Base-by-base conservation (phyloP, 2,329 filamentous ascomycete species). In the Nigrospora sphaerica region DNA sequence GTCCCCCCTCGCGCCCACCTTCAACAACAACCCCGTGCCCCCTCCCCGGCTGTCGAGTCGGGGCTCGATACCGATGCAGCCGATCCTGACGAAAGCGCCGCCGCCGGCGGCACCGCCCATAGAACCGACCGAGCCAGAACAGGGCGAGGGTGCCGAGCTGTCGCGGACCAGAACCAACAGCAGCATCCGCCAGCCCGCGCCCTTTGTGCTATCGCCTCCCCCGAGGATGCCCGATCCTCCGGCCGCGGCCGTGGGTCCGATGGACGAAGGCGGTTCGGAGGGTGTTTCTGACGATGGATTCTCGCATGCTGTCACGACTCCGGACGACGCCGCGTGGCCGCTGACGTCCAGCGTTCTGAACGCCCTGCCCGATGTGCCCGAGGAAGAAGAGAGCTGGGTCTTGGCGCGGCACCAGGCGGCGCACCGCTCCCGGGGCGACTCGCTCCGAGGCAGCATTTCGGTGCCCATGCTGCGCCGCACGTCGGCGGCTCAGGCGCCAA, bases 361-460 rank as follows among this genome's bases (percentile, higher is more conserved):
- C 12, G 64, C 71, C 17, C 64, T 85, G 16, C 70, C 79, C 6
- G 75, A 82, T 53, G 80, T 84, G 4, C 77, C 80, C 1, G 80
- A 84, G 56, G 80, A 84, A 55, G 80, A 84, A 32, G 80, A 83
- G 52, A 69, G 71, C 47, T 60, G 62, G 39, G 62, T 58, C 43
- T 57, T 58, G 32, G 54, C 55, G 23, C 67, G 61, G 46, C 69
- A 66, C 19, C 60, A 64, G 37, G 79, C 71, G 58, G 51, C 73
- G 17, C 7, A 28, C 23, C 56, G 65, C 14, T 77, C 74, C 59
- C 77, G 66, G 48, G 62, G 62, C 36, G 74, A 75, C 4, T 79
- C 76, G 0, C 68, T 81, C 12, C 67, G 77, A 42, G 74, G 69
- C 17, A 80, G 75, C 52, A 65, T 77, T 39, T 82, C 78, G 0